A percentile compares a stretch with the other conserved stretches of the same genome.
Evolutionary conservation across 1,284 basidiomycete species (phyloP).

Genomic region (Spongiforma sp.): DNA sequence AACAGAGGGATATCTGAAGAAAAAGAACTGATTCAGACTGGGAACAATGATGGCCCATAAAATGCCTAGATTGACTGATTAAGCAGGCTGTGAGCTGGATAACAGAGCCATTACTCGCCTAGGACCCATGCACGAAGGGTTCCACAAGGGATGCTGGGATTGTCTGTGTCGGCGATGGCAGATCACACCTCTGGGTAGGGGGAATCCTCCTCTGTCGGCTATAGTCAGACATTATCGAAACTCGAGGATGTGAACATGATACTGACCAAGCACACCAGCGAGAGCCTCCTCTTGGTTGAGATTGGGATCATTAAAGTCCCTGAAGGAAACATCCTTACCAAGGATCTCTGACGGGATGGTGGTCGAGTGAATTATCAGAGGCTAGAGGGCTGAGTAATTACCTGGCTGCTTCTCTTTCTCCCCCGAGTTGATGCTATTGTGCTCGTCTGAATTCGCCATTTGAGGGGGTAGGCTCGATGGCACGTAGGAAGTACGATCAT

Average conservation of each 20-base stretch:
- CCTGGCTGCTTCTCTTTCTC: slow-evolving; percentile 37
- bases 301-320: slow-evolving; percentile 67
- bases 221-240: slow-evolving; percentile 1
- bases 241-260: not conserved
- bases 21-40: slow-evolving; percentile 70
- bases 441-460: slow-evolving; percentile 38
- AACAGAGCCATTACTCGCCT: slow-evolving; percentile 41
- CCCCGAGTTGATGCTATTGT: slow-evolving; percentile 32
- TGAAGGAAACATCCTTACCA: slow-evolving; percentile 8
- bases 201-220: slow-evolving; percentile 54
- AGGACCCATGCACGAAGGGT: slow-evolving; percentile 73
- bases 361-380: not conserved
- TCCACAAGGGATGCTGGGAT: slow-evolving; percentile 61
- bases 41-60: slow-evolving; percentile 65
- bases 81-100: not conserved
- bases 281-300: slow-evolving; percentile 55
- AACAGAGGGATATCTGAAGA: slow-evolving; percentile 68
- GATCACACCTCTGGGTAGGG: slow-evolving; percentile 58
- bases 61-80: slow-evolving; percentile 29
- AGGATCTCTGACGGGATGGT: not conserved
- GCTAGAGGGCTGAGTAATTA: not conserved
- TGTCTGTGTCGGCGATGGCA: slow-evolving; percentile 76
- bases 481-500: not conserved
- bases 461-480: slow-evolving; percentile 26
- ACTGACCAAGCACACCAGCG: slow-evolving; percentile 44